phyloP scores from a whole-genome alignment of 345 rosid species.

The Tarenaya hassleriana region DNA sequence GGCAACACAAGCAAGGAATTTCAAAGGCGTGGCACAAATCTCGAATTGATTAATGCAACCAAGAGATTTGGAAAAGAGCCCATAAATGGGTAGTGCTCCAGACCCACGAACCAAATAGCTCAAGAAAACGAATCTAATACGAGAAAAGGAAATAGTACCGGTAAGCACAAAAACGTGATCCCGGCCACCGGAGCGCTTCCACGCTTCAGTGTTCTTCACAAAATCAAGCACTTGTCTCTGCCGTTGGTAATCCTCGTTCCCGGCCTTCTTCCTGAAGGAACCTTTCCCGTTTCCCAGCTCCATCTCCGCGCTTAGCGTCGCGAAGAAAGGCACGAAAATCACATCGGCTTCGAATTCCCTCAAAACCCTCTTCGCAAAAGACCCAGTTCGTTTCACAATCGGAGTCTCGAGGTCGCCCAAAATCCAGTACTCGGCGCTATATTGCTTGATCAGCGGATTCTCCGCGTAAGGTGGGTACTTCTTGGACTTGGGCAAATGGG shows the following conservation, averaged over 20 bases:
- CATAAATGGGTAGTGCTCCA: background rate
- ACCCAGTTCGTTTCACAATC: constrained; percentile 31
- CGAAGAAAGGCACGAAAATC: constrained; percentile 82
- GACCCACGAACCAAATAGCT: background rate
- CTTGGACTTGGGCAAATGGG: constrained; percentile 20
- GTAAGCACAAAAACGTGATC: constrained; percentile 96
- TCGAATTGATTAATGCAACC: background rate
- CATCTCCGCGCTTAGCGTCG: constrained; percentile 84
- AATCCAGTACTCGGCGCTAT: constrained; percentile 98
- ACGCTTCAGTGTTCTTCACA: constrained; percentile 55
- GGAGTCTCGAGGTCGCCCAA: constrained; percentile 81
- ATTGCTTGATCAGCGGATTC: constrained; percentile 87
- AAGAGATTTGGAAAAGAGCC: background rate
- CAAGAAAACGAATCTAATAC: background rate
- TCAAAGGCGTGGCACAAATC: too few relatives aligned
- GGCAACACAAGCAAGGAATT: background rate
- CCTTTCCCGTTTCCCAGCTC: constrained; percentile 71
- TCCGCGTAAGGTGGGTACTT: constrained; percentile 60
- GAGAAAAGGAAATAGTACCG: constrained; percentile 32
- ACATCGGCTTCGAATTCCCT: constrained; percentile 60
- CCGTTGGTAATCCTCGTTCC: constrained; percentile 71
- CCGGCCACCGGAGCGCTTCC: constrained; percentile 73
- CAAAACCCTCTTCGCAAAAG: constrained; percentile 61
- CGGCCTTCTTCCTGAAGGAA: constrained; percentile 54
- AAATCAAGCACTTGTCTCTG: constrained; percentile 63